Evolutionary conservation across 2,329 filamentous ascomycete genomes (phyloP), one percentile per base, ranked within the genome.

Genomic region (Xenosphaeropsis pyriputrescens): DNA sequence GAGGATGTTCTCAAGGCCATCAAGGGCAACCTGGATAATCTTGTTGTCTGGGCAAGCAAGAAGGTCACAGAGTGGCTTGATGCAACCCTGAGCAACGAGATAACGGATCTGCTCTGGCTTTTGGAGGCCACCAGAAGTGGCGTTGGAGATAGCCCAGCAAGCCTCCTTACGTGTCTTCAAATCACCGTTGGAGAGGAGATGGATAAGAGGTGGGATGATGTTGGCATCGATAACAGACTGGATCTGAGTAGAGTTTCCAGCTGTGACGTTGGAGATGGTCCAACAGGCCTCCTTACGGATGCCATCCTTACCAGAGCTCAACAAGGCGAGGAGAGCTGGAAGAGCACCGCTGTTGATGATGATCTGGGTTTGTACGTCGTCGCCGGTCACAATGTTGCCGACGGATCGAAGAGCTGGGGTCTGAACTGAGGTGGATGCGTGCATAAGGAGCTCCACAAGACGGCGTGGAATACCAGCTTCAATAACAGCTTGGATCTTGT

Each of bases 201-300:
- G 88, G 57, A 98, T 95, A 51, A 98, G 69, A 43, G 91, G 91
- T 29, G 86, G 86, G 50, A 98, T 91, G 55, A 98, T 93, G 64
- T 93, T 91, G 52, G 88, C 88, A 54, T 98, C 91, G 51, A 98
- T 81, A 39, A 98, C 91, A 8, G 86, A 70, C 67, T 98, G 91
- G 51, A 98, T 98, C 64, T 98, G 91, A 41, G 81, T 85, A 29
- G 89, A 94, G 70, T 98, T 98, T 44, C 91, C 91, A 42, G 91
- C 91, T 22, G 91, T 98, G 54, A 98, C 85, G 71, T 98, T 98
- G 57, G 88, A 95, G 52, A 98, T 98, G 36, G 91, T 98, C 91
- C 91, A 98, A 76, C 91, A 98, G 18, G 91, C 91, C 63, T 98
- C 91, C 71, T 98, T 98, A 48, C 91, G 85, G 49, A 98, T 98